These are phyloP conservation scores for Trichoderma gamsii DNA, from an alignment of 495 filamentous ascomycete species.

Conservation along the genomic window DNA sequence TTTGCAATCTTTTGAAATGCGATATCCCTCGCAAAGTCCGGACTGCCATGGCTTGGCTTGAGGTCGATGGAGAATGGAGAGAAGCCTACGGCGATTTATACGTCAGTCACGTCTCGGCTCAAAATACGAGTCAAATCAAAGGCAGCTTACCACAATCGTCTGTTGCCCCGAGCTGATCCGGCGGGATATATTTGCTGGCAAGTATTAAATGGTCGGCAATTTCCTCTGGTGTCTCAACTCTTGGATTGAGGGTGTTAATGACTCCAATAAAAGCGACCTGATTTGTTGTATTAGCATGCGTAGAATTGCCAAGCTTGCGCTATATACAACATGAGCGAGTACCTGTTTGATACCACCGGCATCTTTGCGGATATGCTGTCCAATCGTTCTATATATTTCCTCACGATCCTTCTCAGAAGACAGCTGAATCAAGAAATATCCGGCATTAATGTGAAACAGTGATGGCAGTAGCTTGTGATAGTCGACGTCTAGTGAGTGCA, in stretches of 20 bases:
- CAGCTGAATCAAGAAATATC: constrained; percentile 4
- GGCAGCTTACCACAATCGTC: background rate
- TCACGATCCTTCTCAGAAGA: constrained; percentile 3
- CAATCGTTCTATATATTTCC: background rate
- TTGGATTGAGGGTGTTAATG: background rate
- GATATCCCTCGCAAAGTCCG: constrained; percentile 4
- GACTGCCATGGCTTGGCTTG: constrained; percentile 5
- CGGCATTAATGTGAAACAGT: background rate
- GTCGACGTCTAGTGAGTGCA: background rate
- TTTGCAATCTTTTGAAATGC: background rate
- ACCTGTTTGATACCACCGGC: constrained; percentile 4
- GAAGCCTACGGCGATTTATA: background rate
- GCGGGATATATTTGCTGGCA: background rate
- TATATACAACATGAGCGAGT: background rate
- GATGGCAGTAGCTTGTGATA: background rate
- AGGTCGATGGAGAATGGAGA: constrained; percentile 4
- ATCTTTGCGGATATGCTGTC: constrained; percentile 5
- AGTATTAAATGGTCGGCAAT: background rate
- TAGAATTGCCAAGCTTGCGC: background rate
- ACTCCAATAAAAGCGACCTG: constrained; percentile 3
- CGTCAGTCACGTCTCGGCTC: background rate
- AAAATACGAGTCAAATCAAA: background rate
- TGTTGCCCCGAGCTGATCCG: background rate
- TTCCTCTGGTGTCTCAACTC: background rate
- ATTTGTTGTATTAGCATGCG: background rate